Conservation (phyloP, 1,284 basidiomycete species). For the Rhodotorula sp. region DNA sequence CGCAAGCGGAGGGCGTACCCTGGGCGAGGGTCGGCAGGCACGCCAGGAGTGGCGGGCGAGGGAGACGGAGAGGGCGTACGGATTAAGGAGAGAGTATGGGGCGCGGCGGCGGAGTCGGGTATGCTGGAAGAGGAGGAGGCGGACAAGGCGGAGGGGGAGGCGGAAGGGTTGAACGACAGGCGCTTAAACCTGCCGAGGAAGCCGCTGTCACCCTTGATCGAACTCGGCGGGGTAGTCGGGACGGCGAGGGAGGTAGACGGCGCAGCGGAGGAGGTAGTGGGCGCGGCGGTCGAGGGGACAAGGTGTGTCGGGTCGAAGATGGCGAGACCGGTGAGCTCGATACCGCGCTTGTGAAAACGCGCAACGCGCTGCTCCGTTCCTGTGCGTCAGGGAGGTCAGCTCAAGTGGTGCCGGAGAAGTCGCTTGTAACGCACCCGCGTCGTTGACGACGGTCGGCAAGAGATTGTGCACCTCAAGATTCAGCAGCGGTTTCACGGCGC, state of each 20-base stretch:
- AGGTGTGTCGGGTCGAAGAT: slow-evolving; percentile 56
- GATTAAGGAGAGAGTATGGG: slow-evolving; percentile 15
- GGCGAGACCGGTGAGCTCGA: slow-evolving; percentile 52
- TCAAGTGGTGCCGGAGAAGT: slow-evolving; percentile 46
- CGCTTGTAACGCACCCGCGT: slow-evolving; percentile 64
- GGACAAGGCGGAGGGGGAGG: neutral
- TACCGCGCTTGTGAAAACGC: slow-evolving; percentile 77
- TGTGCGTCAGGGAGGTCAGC: too few species aligned
- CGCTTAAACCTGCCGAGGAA: slow-evolving; percentile 42
- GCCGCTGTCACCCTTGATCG: neutral
- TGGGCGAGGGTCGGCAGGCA: neutral
- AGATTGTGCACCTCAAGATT: slow-evolving; percentile 77
- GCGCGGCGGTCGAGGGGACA: slow-evolving; percentile 7
- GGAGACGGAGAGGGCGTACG: slow-evolving; percentile 12
- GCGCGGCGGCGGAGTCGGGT: neutral
- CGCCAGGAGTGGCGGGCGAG: neutral
- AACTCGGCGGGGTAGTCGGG: neutral
- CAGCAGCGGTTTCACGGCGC: slow-evolving; percentile 78
- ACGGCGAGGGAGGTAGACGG: slow-evolving; percentile 9
- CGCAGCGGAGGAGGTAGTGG: slow-evolving; percentile 23
- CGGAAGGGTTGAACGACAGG: slow-evolving; percentile 27
- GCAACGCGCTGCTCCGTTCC: slow-evolving; percentile 94
- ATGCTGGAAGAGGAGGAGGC: neutral
- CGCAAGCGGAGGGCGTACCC: slow-evolving; percentile 66
- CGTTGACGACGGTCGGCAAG: slow-evolving; percentile 83